Evolutionary conservation across 768 basidiomycete genomes (phyloP).

Genomic region (button mushroom (Agaricus bisporus)): DNA sequence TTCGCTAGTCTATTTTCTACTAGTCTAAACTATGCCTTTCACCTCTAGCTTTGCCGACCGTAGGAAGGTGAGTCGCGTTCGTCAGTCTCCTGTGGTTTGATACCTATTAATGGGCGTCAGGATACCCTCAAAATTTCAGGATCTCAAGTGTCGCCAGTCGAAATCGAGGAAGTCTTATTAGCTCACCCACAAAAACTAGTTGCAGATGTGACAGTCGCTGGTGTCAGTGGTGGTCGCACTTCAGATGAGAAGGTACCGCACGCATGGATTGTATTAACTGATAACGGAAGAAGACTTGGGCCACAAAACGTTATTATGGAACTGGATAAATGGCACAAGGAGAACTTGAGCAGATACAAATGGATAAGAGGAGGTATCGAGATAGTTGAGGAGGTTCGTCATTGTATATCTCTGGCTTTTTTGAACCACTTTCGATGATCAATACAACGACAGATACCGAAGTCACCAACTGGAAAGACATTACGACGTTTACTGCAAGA

Average conservation of each 20-base stretch:
- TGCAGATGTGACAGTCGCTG: constrained; percentile 62
- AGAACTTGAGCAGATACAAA: constrained; percentile 65
- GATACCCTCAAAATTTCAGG: constrained; percentile 79
- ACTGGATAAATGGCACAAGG: constrained; percentile 55
- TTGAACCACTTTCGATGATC: not conserved
- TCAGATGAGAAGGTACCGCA: constrained; percentile 67
- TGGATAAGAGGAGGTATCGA: constrained; percentile 71
- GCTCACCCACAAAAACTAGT: constrained; percentile 57
- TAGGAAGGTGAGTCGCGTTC: constrained; percentile 42
- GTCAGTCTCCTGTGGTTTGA: not conserved
- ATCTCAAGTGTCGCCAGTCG: constrained; percentile 73
- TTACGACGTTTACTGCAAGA: constrained; percentile 59
- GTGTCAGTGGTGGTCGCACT: constrained; percentile 67
- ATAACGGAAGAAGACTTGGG: constrained; percentile 44
- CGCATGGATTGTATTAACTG: constrained; percentile 70
- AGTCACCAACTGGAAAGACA: constrained; percentile 68
- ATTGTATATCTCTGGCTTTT: not conserved
- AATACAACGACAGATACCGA: constrained; percentile 63
- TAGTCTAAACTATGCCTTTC: not conserved
- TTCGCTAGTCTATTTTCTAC: not conserved
- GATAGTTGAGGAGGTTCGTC: constrained; percentile 37
- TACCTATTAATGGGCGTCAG: constrained; percentile 22
- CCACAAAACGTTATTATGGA: constrained; percentile 29
- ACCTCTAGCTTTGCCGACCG: constrained; percentile 60
- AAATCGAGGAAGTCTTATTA: constrained; percentile 63